Evolutionary conservation across 116 monocot genomes (phyloP).

Genomic region (Trichopus zeylanicus): DNA sequence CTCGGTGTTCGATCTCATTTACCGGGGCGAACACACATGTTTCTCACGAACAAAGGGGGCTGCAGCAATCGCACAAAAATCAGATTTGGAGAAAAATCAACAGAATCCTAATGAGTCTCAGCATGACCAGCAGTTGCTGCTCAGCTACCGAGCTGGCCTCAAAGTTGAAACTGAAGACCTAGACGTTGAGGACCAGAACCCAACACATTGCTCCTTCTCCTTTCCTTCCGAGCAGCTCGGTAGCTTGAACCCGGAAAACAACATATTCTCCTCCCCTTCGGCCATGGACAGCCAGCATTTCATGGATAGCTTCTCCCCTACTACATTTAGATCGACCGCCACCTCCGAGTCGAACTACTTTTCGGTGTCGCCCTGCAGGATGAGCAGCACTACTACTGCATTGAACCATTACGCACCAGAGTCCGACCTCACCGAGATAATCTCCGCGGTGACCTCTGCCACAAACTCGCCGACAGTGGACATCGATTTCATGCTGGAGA

Average conservation of each 20-base stretch:
- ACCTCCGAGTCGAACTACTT: conserved; percentile 22
- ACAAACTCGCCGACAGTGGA: conserved; percentile 8
- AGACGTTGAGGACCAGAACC: conserved; percentile 5
- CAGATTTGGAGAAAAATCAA: not conserved
- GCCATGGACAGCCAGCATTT: conserved; percentile 8
- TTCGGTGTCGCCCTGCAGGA: conserved; percentile 11
- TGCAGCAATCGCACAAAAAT: not conserved
- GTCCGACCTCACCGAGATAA: conserved; percentile 19
- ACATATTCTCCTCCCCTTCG: conserved; percentile 1
- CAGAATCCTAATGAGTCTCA: not conserved
- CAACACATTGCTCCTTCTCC: conserved; percentile 23
- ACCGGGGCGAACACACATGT: conserved; percentile 66
- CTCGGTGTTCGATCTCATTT: conserved; percentile 44
- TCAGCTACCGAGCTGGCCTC: conserved; percentile 13
- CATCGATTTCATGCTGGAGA: conserved; percentile 1
- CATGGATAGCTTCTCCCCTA: conserved; percentile 17
- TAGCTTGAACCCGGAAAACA: conserved; percentile 1
- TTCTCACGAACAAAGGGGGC: not conserved
- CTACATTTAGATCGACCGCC: conserved; percentile 28
- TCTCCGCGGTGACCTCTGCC: conserved; percentile 16
- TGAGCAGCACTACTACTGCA: no score
- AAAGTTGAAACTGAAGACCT: conserved; percentile 25
- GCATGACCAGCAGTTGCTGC: conserved; percentile 7
- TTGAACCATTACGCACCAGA: conserved; percentile 1
- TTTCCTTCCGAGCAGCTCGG: conserved; percentile 23